Evolutionary conservation across 1,284 basidiomycete species (phyloP).

Genomic region (Pascua sp.): DNA sequence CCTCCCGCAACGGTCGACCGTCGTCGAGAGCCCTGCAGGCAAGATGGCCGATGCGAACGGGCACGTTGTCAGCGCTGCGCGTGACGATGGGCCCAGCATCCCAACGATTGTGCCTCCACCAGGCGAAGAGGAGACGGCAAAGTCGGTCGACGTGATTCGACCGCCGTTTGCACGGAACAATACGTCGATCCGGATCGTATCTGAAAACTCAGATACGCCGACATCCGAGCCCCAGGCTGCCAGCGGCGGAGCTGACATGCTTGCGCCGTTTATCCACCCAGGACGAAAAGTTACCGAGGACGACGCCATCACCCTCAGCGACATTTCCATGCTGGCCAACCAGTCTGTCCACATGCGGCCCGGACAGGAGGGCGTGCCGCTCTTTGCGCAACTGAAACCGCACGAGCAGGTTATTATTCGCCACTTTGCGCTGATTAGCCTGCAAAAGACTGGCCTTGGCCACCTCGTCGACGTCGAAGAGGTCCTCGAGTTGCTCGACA

Average conservation of each 20-base stretch:
- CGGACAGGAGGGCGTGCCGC: constrained; percentile 54
- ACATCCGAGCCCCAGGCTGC: constrained; percentile 47
- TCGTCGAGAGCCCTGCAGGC: constrained; percentile 93
- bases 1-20: constrained; percentile 87
- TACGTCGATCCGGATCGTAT: constrained; percentile 83
- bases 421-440: constrained; percentile 79
- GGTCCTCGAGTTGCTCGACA: constrained; percentile 85
- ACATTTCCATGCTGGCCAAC: constrained; percentile 77
- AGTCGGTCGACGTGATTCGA: constrained; percentile 55
- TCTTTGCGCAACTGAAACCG: constrained; percentile 77
- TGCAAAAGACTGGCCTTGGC: constrained; percentile 66
- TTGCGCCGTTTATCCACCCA: constrained; percentile 64
- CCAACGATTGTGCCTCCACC: neutral
- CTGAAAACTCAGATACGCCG: constrained; percentile 54
- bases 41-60: constrained; percentile 69
- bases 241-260: constrained; percentile 24
- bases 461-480: constrained; percentile 88
- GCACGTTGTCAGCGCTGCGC: constrained; percentile 45
- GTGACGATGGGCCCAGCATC: neutral
- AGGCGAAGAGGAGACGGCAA: constrained; percentile 3
- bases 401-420: constrained; percentile 88
- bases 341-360: too few relatives aligned
- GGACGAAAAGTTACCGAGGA: constrained; percentile 5
- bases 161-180: constrained; percentile 76
- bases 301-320: constrained; percentile 68